Evolutionary conservation across 495 filamentous ascomycete genomes (phyloP), one percentile per base, ranked within the genome.

Genomic region (Clavariopsis aquatica): DNA sequence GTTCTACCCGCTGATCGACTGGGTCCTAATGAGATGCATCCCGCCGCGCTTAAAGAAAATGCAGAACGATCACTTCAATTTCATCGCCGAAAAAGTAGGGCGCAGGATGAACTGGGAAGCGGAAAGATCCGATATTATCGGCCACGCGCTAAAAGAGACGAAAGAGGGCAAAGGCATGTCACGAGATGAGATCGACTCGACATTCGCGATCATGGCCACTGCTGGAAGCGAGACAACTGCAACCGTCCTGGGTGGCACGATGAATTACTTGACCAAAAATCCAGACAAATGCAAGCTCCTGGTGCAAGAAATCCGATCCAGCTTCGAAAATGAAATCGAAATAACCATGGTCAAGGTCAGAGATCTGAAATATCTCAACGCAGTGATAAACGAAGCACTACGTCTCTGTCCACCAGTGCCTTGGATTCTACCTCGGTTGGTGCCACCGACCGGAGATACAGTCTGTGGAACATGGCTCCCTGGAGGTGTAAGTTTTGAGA

Each of bases 351-450:
- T 62, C 13, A 62, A 75, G 67, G 71, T 77, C 9, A 71, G 64
- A 34, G 71, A 72, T 23, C 65, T 81, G 2, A 70, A 70, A 0
- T 81, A 79, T 56, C 65, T 81, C 5, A 68, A 71, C 7, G 79
- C 78, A 0, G 79, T 75, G 38, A 73, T 85, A 3, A 75, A 77
- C 6, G 83, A 85, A 68, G 79, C 78, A 0, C 72, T 83, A 19
- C 78, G 83, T 7, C 66, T 85, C 19, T 80, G 79, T 55, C 81
- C 81, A 0, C 79, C 82, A 12, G 20, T 57, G 0, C 77, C 79
- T 0, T 63, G 43, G 28, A 26, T 55, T 23, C 29, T 43, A 6
- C 29, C 58, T 17, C 1, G 26, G 29, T 1, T 41, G 24, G 46
- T 49, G 17, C 27, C 38, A 22, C 13, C 17, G 8, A 15, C 17